These are phyloP conservation scores for Dendrobium nobile DNA, from an alignment of 106 monocot species.

Conservation along the genomic window DNA sequence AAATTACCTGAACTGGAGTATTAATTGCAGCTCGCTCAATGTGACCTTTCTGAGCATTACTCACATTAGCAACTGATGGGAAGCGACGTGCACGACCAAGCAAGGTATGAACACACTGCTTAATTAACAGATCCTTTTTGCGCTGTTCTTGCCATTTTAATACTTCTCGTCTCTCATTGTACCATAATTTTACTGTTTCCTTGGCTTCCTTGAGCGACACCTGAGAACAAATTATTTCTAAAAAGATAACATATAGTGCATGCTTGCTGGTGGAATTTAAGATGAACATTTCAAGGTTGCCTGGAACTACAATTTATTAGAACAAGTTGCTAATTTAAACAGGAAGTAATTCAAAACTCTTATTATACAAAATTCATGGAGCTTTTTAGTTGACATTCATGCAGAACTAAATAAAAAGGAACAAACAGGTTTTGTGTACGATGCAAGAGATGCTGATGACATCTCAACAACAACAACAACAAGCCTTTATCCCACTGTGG, in stretches of 20 bases:
- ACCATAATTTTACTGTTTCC: constrained; percentile 79
- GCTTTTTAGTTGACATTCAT: background rate
- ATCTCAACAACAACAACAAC: background rate
- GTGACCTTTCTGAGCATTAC: constrained; percentile 63
- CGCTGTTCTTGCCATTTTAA: constrained; percentile 66
- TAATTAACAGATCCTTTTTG: constrained; percentile 38
- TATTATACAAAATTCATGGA: background rate
- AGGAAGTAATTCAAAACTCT: background rate
- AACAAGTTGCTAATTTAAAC: background rate
- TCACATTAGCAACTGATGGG: constrained; percentile 39
- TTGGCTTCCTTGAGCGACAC: constrained; percentile 82
- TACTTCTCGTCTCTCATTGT: constrained; percentile 85
- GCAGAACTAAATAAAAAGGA: background rate
- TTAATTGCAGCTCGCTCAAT: constrained; percentile 97
- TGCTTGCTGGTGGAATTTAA: background rate
- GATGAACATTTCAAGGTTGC: background rate
- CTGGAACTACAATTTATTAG: background rate
- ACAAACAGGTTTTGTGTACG: background rate
- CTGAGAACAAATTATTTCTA: constrained; percentile 23
- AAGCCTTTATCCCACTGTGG: too few relatives aligned
- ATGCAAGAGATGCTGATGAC: background rate
- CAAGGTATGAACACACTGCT: constrained; percentile 52
- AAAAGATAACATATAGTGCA: background rate
- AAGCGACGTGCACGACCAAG: constrained; percentile 80
- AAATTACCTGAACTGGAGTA: constrained; percentile 89